Percentiles rank a stretch among this genome's conserved stretches.
Evolutionary conservation across 2,329 filamentous ascomycete species (phyloP).

Genomic region (Rutstroemia sydowiana): DNA sequence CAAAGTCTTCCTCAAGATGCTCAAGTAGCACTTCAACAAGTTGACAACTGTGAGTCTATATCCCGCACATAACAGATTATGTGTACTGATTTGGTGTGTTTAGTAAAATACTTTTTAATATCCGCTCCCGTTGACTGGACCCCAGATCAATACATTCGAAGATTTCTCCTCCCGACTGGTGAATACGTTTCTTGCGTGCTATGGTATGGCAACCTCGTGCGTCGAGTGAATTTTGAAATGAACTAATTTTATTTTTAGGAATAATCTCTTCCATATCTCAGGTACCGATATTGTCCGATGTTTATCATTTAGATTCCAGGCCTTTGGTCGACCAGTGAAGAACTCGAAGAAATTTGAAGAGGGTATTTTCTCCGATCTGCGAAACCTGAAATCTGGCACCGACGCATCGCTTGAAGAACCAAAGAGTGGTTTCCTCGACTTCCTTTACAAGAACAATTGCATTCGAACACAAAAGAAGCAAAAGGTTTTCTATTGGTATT

Average conservation of each 20-base stretch:
- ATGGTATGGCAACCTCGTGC: conserved; percentile 49
- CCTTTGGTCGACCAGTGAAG: conserved; percentile 95
- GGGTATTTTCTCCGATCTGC: conserved; percentile 96
- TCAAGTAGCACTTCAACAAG: conserved; percentile 94
- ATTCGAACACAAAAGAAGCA: conserved; percentile 99
- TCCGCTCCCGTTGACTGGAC: conserved; percentile 98
- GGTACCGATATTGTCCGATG: conserved; percentile 98
- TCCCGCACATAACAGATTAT: conserved; percentile 4
- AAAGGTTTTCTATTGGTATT: conserved; percentile 99
- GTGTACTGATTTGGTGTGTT: conserved; percentile 14
- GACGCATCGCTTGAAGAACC: conserved; percentile 97
- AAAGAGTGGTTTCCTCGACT: conserved; percentile 96
- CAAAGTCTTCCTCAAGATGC: conserved; percentile 93
- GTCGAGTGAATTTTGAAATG: conserved; percentile 1
- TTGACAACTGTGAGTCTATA: conserved; percentile 77
- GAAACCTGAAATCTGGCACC: conserved; percentile 96
- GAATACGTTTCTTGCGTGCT: conserved; percentile 98
- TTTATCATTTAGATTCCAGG: conserved; percentile 95
- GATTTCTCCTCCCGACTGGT: conserved; percentile 91
- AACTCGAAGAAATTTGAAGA: conserved; percentile 99
- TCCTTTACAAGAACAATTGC: conserved; percentile 99
- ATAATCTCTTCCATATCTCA: conserved; percentile 98
- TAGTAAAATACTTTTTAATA: conserved; percentile 99
- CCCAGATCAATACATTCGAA: conserved; percentile 89
- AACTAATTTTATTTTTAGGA: conserved; percentile 47